Evolutionary conservation across 2,329 filamentous ascomycete genomes (phyloP), one percentile per base, ranked within the genome.

Genomic region (Verticillium isaacii): DNA sequence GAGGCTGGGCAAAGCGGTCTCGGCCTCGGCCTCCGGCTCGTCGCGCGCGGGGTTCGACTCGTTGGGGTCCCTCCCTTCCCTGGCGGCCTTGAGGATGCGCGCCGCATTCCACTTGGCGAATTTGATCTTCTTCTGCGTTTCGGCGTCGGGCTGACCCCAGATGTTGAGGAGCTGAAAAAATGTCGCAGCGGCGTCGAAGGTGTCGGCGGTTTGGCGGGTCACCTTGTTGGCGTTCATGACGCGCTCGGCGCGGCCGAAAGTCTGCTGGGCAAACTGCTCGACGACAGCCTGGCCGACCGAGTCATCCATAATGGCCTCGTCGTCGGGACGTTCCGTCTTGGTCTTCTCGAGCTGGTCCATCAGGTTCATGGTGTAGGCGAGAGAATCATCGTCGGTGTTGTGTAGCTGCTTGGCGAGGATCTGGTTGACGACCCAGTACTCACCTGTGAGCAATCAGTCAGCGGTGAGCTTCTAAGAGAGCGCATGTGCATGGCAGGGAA

Each of bases 81-180:
- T 95, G 70, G 97, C 85, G 12, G 95, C 95, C 76, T 92, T 97
- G 17, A 91, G 82, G 71, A 99, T 99, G 62, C 95, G 87, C 39
- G 94, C 80, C 2, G 94, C 93, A 74, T 98, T 96, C 84, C 92
- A 99, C 75, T 98, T 99, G 52, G 94, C 93, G 73, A 92, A 99
- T 74, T 96, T 97, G 76, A 94, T 92, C 80, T 97, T 98, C 60
- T 92, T 86, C 45, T 87, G 82, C 23, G 89, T 86, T 70, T 98
- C 93, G 1, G 85, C 77, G 37, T 96, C 91, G 12, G 89, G 78
- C 0, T 85, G 77, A 6, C 87, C 89, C 93, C 94, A 99, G 69
- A 97, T 90, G 66, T 89, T 89, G 61, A 92, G 84, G 5, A 98
- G 82, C 67, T 97, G 92, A 70, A 98, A 88, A 74, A 99, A 98